Evolutionary conservation across 805 yeast species (phyloP).

Genomic region (Candida dajiaensis): DNA sequence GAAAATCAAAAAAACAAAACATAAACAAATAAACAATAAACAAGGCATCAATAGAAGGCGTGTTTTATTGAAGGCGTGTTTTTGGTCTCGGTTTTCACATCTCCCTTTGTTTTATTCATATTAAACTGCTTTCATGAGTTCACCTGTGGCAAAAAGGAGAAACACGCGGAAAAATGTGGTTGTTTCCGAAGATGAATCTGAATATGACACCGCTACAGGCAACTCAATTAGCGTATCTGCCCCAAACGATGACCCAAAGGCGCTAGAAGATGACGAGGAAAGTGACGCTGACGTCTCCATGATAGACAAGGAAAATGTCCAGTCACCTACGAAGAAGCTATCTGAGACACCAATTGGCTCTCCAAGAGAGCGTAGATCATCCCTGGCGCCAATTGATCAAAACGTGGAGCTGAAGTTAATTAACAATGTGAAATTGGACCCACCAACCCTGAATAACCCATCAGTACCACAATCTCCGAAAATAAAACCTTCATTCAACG

Average conservation of each 20-base stretch:
- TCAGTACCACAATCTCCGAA: constrained; percentile 26
- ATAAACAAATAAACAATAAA: too few relatives aligned
- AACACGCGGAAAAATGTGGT: constrained; percentile 6
- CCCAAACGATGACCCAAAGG: background rate
- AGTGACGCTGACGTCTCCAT: constrained; percentile 9
- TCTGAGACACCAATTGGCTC: constrained; percentile 18
- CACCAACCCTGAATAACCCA: constrained; percentile 11
- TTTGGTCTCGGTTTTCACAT: too few relatives aligned
- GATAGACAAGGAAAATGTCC: constrained; percentile 20
- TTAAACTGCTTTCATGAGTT: constrained; percentile 14
- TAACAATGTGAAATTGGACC: constrained; percentile 13
- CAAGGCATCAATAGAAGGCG: background rate
- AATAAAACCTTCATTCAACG: constrained; percentile 30
- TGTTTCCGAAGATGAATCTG: constrained; percentile 12
- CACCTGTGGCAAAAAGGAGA: constrained; percentile 23
- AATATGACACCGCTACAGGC: constrained; percentile 2
- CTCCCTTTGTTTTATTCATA: too few relatives aligned
- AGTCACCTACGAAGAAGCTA: constrained; percentile 21
- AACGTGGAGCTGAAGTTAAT: constrained; percentile 12
- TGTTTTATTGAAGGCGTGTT: background rate
- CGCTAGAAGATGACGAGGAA: background rate
- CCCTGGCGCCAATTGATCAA: constrained; percentile 19
- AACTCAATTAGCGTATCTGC: background rate
- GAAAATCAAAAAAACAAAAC: too few relatives aligned
- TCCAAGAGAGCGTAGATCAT: constrained; percentile 17